Conservation (phyloP, 2,329 filamentous ascomycete genomes). For the Ophiostoma sp. region DNA sequence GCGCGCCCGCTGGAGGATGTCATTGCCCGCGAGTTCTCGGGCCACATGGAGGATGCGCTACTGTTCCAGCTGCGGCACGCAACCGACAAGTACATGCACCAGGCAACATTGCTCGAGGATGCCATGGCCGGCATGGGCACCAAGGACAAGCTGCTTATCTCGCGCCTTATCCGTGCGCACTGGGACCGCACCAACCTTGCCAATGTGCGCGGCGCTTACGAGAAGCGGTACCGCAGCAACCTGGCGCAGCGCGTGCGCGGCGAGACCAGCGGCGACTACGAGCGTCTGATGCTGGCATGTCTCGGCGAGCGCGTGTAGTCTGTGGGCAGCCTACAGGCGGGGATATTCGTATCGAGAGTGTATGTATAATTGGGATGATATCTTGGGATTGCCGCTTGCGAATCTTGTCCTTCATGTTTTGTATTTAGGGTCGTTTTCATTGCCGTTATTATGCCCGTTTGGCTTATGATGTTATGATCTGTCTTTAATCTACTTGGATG, state of each 20-base stretch:
- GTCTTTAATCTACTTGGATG: not conserved
- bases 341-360: not conserved
- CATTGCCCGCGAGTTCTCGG: slow-evolving; percentile 77
- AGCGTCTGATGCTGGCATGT: slow-evolving; percentile 68
- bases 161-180: slow-evolving; percentile 72
- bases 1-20: slow-evolving; percentile 64
- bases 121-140: slow-evolving; percentile 84
- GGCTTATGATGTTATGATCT: not conserved
- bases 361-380: slow-evolving; percentile 3
- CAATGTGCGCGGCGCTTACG: slow-evolving; percentile 73
- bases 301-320: slow-evolving; percentile 43
- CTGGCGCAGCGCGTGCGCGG: slow-evolving; percentile 66
- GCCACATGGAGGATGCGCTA: slow-evolving; percentile 85
- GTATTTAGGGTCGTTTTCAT: not conserved
- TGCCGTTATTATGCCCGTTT: not conserved
- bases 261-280: slow-evolving; percentile 83
- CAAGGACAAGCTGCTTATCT: slow-evolving; percentile 73
- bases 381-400: not conserved
- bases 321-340: slow-evolving; percentile 26
- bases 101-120: slow-evolving; percentile 76
- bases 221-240: slow-evolving; percentile 62
- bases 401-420: not conserved
- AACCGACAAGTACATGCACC: slow-evolving; percentile 74
- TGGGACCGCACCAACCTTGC: slow-evolving; percentile 74
- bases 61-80: slow-evolving; percentile 73